These are phyloP conservation scores for Colletotrichum karsti DNA, from an alignment of 2,329 filamentous ascomycete species.

Conservation along the genomic window DNA sequence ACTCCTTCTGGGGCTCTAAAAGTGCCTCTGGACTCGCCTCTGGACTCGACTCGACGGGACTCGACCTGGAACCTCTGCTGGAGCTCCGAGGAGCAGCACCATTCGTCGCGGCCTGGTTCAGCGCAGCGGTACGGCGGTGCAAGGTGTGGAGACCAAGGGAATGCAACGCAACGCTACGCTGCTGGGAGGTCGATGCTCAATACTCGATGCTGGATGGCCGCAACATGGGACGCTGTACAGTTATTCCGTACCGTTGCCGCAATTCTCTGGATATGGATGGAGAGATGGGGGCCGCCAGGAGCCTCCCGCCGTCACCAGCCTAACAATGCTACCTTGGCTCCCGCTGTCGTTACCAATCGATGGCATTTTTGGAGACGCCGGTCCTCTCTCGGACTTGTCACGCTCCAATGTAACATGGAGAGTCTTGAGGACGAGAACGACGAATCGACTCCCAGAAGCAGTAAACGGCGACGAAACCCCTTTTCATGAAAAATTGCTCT, in stretches of 20 bases:
- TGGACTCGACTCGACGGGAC: conserved; percentile 8
- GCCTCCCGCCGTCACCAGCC: conserved; percentile 25
- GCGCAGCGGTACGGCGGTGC: not conserved
- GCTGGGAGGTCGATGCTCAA: no score
- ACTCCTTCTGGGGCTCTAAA: not conserved
- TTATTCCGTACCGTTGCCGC: no score
- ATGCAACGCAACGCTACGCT: conserved; percentile 16
- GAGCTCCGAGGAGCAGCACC: not conserved
- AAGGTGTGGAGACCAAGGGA: not conserved
- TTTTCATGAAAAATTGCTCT: not conserved
- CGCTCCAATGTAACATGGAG: not conserved
- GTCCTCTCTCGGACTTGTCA: not conserved
- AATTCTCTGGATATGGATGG: not conserved
- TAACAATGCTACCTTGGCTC: conserved; percentile 20
- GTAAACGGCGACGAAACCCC: not conserved
- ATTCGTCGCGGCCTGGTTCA: not conserved
- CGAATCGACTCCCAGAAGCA: not conserved
- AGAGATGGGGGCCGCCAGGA: conserved; percentile 22
- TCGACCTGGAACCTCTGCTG: not conserved
- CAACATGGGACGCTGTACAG: not conserved
- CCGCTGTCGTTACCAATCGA: conserved; percentile 18
- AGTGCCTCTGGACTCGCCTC: not conserved
- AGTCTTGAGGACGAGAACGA: not conserved
- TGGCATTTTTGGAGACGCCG: not conserved
- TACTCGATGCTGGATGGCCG: not conserved